A percentile compares a stretch with the other conserved stretches of the same genome.
Conservation (phyloP, 208 protist genomes). For the Jaenimonas drosophilae region DNA sequence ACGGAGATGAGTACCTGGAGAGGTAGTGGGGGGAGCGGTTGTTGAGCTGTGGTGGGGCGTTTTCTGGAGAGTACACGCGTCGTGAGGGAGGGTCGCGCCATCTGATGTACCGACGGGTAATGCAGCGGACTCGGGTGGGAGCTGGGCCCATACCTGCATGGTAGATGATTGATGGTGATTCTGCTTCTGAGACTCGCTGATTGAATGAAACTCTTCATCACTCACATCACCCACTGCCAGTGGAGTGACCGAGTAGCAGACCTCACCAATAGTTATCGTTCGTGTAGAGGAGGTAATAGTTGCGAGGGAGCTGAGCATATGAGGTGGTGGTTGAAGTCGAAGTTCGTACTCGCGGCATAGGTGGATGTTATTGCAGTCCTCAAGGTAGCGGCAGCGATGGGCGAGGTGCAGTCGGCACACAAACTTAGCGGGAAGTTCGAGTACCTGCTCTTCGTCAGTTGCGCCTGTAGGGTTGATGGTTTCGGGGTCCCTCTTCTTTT, state of each 20-base stretch:
- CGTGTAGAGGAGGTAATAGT: slow-evolving; percentile 36
- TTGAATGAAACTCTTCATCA: slow-evolving; percentile 57
- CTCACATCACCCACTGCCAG: slow-evolving; percentile 58
- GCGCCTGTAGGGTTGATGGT: not conserved
- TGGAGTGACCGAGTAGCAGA: slow-evolving; percentile 52
- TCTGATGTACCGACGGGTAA: no score
- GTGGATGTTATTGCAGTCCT: slow-evolving; percentile 91
- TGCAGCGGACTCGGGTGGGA: no score
- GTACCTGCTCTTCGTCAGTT: slow-evolving; percentile 15
- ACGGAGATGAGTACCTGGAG: no score
- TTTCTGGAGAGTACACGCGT: no score
- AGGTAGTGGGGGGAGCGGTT: no score
- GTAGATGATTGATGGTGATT: no score
- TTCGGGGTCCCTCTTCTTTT: slow-evolving; percentile 5
- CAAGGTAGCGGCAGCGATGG: slow-evolving; percentile 82
- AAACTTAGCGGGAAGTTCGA: slow-evolving; percentile 72
- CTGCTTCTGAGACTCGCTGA: slow-evolving; percentile 64
- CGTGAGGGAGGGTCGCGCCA: no score
- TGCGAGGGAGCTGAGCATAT: slow-evolving; percentile 39
- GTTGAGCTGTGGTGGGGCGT: no score
- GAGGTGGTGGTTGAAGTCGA: slow-evolving; percentile 60
- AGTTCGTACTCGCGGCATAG: slow-evolving; percentile 82
- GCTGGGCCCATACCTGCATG: no score
- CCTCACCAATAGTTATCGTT: slow-evolving; percentile 62
- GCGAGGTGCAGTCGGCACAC: slow-evolving; percentile 82